Evolutionary conservation across 345 rosid species (phyloP), one percentile per base, ranked within the genome.

Genomic region (Psidium friedrichsthalianum): DNA sequence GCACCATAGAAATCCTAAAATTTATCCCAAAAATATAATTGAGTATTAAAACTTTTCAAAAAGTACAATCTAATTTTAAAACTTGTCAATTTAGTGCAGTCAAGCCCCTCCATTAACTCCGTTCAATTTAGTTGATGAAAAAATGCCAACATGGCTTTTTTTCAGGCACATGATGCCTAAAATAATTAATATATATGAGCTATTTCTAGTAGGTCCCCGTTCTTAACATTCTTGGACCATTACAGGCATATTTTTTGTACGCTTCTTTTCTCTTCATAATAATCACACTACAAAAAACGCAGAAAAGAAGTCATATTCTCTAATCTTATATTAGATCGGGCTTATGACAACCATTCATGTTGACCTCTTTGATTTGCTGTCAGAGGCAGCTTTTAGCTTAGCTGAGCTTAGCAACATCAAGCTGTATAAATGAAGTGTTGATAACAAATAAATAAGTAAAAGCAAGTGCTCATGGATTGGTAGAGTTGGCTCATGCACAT

Each of bases 1-100:
- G 0, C 1, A 0, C 1, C 2, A 8, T 1, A 29, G 0, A 32
- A 69, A 18, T 16, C 1, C 5, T 32, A 36, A 15, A 69, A 69
- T 1, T 1, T 36, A 2, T 18, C 0, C 0, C 11, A 1, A 32
- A 69, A 16, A 2, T 69, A 4, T 1, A 69, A 16, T 18, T 8
- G 1, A 69, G 0, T 69, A 4, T 1, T 32, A 32, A 32, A 29
- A 29, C 47, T 18, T 8, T 32, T 29, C 0, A 61, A 59, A 64
- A 16, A 3, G 0, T 32, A 1, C 6, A 32, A 2, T 32, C 6
- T 7, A 1, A 36, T 21, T 1, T 18, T 32, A 8, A 32, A 16
- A 69, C 2, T 9, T 69, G 2, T 36, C 11, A 1, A 32, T 16
- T 4, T 16, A 69, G 7, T 69, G 12, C 24, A 69, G 36, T 69